Conservation (phyloP, 495 filamentous ascomycete species). For the Penicillium riverlandense region DNA sequence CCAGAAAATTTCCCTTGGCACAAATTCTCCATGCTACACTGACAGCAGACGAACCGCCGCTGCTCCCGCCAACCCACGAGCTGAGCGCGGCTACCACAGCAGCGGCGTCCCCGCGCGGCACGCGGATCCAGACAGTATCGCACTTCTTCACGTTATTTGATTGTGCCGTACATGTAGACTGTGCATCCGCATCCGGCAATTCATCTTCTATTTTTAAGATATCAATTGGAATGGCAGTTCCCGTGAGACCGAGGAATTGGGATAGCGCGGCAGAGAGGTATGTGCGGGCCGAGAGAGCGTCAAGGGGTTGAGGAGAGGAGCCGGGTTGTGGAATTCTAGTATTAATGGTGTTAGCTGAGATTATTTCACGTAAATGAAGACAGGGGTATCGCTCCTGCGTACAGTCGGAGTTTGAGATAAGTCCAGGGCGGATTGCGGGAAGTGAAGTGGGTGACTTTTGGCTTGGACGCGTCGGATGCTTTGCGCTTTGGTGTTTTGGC, state of each 20-base stretch:
- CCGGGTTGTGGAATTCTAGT: slow-evolving; percentile 27
- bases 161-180: not conserved
- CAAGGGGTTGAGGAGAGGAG: slow-evolving; percentile 39
- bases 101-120: slow-evolving; percentile 60
- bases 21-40: slow-evolving; percentile 51
- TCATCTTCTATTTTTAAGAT: slow-evolving; percentile 56
- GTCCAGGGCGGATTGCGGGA: slow-evolving; percentile 45
- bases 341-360: slow-evolving; percentile 1
- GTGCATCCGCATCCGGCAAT: not conserved
- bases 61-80: slow-evolving; percentile 47
- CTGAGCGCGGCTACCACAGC: slow-evolving; percentile 62
- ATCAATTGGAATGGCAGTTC: slow-evolving; percentile 71
- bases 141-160: not conserved
- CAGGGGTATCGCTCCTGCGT: slow-evolving; percentile 1
- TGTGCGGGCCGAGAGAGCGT: slow-evolving; percentile 66
- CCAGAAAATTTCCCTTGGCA: slow-evolving; percentile 49
- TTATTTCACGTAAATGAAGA: not conserved
- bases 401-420: slow-evolving; percentile 42
- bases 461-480: slow-evolving; percentile 9
- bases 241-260: slow-evolving; percentile 74
- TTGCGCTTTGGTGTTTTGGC: slow-evolving; percentile 24
- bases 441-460: slow-evolving; percentile 27
- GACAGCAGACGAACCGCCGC: slow-evolving; percentile 24
- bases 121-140: slow-evolving; percentile 60
- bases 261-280: slow-evolving; percentile 66